A percentile compares a stretch with the other conserved stretches of the same genome.
phyloP scores from a whole-genome alignment of 768 basidiomycete species.

The Hygrocybe coccinea region DNA sequence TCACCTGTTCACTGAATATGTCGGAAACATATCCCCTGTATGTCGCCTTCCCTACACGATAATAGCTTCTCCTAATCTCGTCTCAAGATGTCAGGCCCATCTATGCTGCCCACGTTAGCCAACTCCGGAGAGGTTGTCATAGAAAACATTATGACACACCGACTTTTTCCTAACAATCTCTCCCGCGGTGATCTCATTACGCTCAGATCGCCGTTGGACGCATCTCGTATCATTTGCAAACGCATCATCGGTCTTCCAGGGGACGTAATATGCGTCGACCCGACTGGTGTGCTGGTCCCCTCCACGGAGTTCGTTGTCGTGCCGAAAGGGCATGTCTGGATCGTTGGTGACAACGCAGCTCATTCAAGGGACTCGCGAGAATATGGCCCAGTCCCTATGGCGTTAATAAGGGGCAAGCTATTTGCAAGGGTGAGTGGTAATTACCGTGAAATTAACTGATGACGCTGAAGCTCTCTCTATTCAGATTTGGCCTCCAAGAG shows the following conservation, averaged over 20 bases:
- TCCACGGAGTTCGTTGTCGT: slow-evolving; percentile 70
- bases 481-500: slow-evolving; percentile 42
- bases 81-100: slow-evolving; percentile 61
- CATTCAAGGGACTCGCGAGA: slow-evolving; percentile 81
- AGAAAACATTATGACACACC: slow-evolving; percentile 55
- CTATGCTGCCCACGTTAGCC: slow-evolving; percentile 76
- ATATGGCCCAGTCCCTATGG: slow-evolving; percentile 91
- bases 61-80: background rate
- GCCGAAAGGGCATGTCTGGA: slow-evolving; percentile 86
- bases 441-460: background rate
- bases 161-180: slow-evolving; percentile 47
- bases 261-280: slow-evolving; percentile 85
- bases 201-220: slow-evolving; percentile 64
- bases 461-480: background rate
- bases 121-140: slow-evolving; percentile 54
- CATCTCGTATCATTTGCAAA: slow-evolving; percentile 72
- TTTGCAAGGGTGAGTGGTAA: slow-evolving; percentile 51
- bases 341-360: slow-evolving; percentile 82
- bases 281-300: slow-evolving; percentile 59
- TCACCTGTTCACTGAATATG: slow-evolving; percentile 61
- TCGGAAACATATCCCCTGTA: slow-evolving; percentile 54
- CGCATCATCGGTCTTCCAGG: slow-evolving; percentile 87
- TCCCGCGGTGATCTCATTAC: slow-evolving; percentile 75
- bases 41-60: slow-evolving; percentile 16
- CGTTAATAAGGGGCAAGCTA: slow-evolving; percentile 65